Evolutionary conservation across 2,329 filamentous ascomycete genomes (phyloP).

Genomic region (Aureobasidium sp.): DNA sequence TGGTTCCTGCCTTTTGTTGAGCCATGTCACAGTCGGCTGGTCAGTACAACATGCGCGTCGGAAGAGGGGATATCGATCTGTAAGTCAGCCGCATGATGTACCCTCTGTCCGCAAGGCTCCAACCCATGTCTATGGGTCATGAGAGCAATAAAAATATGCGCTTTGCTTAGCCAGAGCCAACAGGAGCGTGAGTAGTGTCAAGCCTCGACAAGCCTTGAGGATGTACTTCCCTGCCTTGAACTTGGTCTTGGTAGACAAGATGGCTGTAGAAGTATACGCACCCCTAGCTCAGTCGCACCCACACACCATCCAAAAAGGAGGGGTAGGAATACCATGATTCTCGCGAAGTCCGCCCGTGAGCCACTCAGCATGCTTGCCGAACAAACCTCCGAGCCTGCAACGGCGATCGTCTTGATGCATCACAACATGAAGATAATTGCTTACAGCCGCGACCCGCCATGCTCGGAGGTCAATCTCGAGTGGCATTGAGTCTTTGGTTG

Average conservation of each 20-base stretch:
- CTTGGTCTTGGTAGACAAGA: not conserved
- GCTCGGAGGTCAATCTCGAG: no score
- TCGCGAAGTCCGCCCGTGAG: slow-evolving; percentile 12
- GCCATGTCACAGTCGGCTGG: not conserved
- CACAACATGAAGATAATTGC: not conserved
- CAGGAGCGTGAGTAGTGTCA: no score
- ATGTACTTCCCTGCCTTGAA: no score
- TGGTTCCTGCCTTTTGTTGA: not conserved
- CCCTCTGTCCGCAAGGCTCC: not conserved
- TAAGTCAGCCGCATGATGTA: slow-evolving; percentile 12
- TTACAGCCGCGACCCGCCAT: no score
- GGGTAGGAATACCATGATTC: not conserved
- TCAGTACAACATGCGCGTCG: not conserved
- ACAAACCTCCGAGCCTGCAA: slow-evolving; percentile 3
- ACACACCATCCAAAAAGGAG: not conserved
- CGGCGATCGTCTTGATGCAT: not conserved
- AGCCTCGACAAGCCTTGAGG: not conserved
- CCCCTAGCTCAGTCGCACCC: not conserved
- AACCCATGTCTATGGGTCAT: not conserved
- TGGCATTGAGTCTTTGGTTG: no score
- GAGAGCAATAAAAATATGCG: not conserved
- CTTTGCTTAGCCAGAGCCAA: no score
- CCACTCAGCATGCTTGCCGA: slow-evolving; percentile 6
- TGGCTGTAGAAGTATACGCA: not conserved
- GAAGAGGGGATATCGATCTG: not conserved